Evolutionary conservation across 306 rosid species (phyloP).

Genomic region (Malus sieversii): DNA sequence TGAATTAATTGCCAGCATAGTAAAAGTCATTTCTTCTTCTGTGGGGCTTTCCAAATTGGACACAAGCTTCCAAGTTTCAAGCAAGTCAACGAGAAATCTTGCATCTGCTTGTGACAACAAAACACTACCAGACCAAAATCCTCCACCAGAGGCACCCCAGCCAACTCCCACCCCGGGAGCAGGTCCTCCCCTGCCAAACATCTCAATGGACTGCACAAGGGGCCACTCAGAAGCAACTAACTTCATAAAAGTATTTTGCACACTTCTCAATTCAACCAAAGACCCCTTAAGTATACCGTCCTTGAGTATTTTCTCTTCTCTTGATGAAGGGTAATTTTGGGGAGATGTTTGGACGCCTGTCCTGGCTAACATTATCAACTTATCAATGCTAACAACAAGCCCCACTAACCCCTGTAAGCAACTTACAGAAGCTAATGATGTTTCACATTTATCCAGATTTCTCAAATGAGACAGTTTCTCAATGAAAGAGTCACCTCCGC

Average conservation of each 20-base stretch:
- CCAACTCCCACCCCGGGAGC: slow-evolving; percentile 93
- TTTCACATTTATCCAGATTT: slow-evolving; percentile 49
- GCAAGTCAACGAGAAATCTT: slow-evolving; percentile 40
- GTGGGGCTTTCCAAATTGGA: slow-evolving; percentile 15
- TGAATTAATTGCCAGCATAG: slow-evolving; percentile 42
- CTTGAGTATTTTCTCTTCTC: slow-evolving; percentile 63
- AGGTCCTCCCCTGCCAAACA: slow-evolving; percentile 90
- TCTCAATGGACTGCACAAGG: slow-evolving; percentile 51
- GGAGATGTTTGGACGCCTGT: slow-evolving; percentile 26
- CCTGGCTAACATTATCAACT: slow-evolving; percentile 57
- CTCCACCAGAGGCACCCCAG: slow-evolving; percentile 90
- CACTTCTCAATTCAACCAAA: slow-evolving; percentile 42
- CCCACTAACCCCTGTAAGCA: slow-evolving; percentile 61
- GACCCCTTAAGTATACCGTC: slow-evolving; percentile 55
- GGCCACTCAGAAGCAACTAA: slow-evolving; percentile 58
- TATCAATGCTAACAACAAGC: slow-evolving; percentile 40
- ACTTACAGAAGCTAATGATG: slow-evolving; percentile 69
- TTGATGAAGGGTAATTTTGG: slow-evolving; percentile 36
- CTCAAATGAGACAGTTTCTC: slow-evolving; percentile 53
- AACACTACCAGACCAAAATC: slow-evolving; percentile 72
- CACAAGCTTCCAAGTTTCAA: slow-evolving; percentile 35
- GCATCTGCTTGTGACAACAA: slow-evolving; percentile 62
- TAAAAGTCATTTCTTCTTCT: slow-evolving; percentile 39
- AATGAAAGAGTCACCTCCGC: slow-evolving; percentile 46
- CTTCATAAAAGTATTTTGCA: slow-evolving; percentile 40